A percentile compares a stretch with the other conserved stretches of the same genome.
Conservation (phyloP, 495 filamentous ascomycete species). For the Hypoxylon crocopeplum region DNA sequence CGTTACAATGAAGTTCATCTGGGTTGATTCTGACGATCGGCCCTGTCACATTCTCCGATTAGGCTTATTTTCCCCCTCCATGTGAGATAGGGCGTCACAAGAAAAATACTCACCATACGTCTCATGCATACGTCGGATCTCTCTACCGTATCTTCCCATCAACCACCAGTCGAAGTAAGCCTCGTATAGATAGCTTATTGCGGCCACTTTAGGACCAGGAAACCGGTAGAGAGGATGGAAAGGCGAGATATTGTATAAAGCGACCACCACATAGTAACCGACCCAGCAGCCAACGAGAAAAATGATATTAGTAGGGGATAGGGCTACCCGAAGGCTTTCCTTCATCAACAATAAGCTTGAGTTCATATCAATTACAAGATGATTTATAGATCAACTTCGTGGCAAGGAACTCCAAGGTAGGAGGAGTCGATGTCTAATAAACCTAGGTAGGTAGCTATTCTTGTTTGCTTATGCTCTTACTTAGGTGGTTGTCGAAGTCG, state of each 20-base stretch:
- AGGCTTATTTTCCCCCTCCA: background rate
- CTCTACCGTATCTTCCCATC: slow-evolving; percentile 48
- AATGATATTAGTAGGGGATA: too few relatives aligned
- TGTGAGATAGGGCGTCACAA: background rate
- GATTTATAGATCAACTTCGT: too few relatives aligned
- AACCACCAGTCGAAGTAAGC: slow-evolving; percentile 53
- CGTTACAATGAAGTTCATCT: slow-evolving; percentile 57
- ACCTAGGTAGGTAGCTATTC: too few relatives aligned
- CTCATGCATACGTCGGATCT: slow-evolving; percentile 55
- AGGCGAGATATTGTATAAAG: slow-evolving; percentile 25
- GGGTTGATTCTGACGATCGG: slow-evolving; percentile 64
- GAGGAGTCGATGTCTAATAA: too few relatives aligned
- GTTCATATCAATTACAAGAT: too few relatives aligned
- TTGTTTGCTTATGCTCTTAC: too few relatives aligned
- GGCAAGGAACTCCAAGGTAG: too few relatives aligned
- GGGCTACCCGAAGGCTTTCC: too few relatives aligned
- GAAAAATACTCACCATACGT: slow-evolving; percentile 46
- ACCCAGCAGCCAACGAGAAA: too few relatives aligned
- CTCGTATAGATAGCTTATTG: slow-evolving; percentile 50
- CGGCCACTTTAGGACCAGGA: slow-evolving; percentile 53
- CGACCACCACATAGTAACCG: slow-evolving; percentile 11
- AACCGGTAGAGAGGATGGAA: slow-evolving; percentile 49
- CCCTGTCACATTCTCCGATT: slow-evolving; percentile 36
- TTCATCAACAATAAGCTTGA: too few relatives aligned
- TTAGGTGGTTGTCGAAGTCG: too few relatives aligned